Base-by-base conservation (phyloP, 176 grass and related monocot species). In the Hordeum marinum region DNA sequence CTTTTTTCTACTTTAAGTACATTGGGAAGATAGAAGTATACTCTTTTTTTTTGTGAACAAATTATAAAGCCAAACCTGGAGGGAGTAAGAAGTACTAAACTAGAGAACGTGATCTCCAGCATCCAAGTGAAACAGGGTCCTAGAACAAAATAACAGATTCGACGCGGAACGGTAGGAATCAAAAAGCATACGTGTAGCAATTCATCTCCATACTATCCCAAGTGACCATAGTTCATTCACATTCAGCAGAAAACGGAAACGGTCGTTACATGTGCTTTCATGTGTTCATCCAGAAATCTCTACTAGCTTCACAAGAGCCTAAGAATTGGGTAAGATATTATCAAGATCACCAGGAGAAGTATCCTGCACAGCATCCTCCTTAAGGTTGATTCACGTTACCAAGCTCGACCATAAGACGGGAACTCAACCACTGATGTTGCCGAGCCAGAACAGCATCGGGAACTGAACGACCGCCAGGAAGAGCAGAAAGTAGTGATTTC, bases 401-500 rank as follows among this genome's bases (percentile, higher is more conserved):
- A 5, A 41, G 43, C 35, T 63, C 1, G 2, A 42, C 5, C 6
- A 36, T 24, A 26, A 12, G n/a, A 41, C 25, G n/a, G 32, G 32
- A 80, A 18, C 59, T 82, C 67, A 82, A 20, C 48, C 50, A 10
- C 80, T 82, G 80, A 82, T 72, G 67, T 82, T 82, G 35, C 80
- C 50, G 20, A 82, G 35, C 80, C 80, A 82, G 20, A 57, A 76
- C 57, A 94, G 82, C 73, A 94, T 73, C 0, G 94, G 91, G 62
- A 97, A 92, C 66, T 94, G 94, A 3, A 81, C 89, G 23, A 94
- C 68, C 1, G 87, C 91, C 48, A 97, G 86, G 81, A 92, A 92
- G 62, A 94, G 91, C 63, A 97, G 85, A 45, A 97, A 85, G 63
- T 90, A 94, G 88, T 97, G 91, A 61, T 94, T 90, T 60, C 94